Evolutionary conservation across 169 alveolate genomes (phyloP).

Genomic region (Babesia gibsoni): DNA sequence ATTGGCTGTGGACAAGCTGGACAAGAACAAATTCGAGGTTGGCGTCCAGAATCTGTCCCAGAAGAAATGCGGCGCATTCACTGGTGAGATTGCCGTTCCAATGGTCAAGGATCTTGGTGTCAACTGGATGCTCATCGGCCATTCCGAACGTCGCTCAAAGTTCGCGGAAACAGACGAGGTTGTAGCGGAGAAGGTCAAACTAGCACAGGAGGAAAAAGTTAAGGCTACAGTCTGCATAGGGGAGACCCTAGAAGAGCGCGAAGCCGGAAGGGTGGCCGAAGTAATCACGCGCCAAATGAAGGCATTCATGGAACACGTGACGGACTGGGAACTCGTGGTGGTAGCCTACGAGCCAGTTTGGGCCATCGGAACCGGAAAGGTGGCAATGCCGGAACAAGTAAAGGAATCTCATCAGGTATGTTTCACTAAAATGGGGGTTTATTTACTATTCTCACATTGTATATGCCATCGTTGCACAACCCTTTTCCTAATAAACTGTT

Average conservation of each 20-base stretch:
- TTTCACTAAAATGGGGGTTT: slow-evolving; percentile 13
- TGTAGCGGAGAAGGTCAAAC: slow-evolving; percentile 91
- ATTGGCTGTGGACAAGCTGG: background rate
- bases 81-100: slow-evolving; percentile 96
- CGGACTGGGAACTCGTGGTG: slow-evolving; percentile 90
- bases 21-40: slow-evolving; percentile 71
- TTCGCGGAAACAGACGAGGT: slow-evolving; percentile 92
- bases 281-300: slow-evolving; percentile 88
- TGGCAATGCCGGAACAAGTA: slow-evolving; percentile 95
- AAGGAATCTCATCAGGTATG: slow-evolving; percentile 92
- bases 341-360: slow-evolving; percentile 99
- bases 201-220: slow-evolving; percentile 80
- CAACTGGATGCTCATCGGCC: slow-evolving; percentile 95
- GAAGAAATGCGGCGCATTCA: slow-evolving; percentile 94
- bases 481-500: background rate
- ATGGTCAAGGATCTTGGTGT: slow-evolving; percentile 89
- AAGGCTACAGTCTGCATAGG: slow-evolving; percentile 95
- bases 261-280: slow-evolving; percentile 88
- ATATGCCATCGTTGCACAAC: background rate
- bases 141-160: slow-evolving; percentile 95
- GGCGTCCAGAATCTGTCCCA: slow-evolving; percentile 92
- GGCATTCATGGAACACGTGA: slow-evolving; percentile 72
- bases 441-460: background rate
- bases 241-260: slow-evolving; percentile 93
- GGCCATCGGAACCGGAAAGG: slow-evolving; percentile 99